Base-by-base conservation (phyloP, 2,329 filamentous ascomycete species). In the Colletotrichum tabaci region DNA sequence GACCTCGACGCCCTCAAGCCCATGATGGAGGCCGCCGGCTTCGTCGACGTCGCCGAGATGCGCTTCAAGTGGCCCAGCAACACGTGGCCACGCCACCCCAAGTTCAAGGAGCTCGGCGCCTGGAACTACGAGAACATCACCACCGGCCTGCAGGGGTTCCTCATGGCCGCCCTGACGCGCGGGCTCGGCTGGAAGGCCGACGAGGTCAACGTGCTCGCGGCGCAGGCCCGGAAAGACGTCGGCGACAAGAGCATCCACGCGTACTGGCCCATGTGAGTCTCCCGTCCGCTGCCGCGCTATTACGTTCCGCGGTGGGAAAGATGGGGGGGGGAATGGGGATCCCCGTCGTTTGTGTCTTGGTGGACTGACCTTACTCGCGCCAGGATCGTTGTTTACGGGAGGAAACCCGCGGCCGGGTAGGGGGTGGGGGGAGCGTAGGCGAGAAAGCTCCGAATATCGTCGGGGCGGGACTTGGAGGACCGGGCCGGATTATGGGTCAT, bases 1-100 rank as follows among this genome's bases (percentile, higher is more conserved):
- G 66, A 67, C 40, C 66, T 73, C n/a, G 49, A 57, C 62, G n/a
- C 35, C 0, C 58, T 74, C 18, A 60, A 46, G 38, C 63, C 70
- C 15, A 66, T 67, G 67, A 70, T 82, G 64, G 50, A 69, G 9
- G 79, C 75, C 1, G 79, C 79, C 6, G 82, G 82, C 3, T 83
- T 81, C 67, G 76, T 78, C 6, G 77, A 83, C 62, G 74, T 83
- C 35, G 67, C 76, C 18, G 77, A 78, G 58, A 66, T 75, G 26
- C 75, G 74, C 18, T 76, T 77, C 71, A 80, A 81, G 74, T 81
- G 81, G 77, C 82, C 82, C n/a, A 77, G 79, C 56, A 82, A 82
- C 49, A 74, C 76, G 7, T 84, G 82, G 82, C 79, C 82, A 40
- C 77, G 77, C 52, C 77, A 82, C 62, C 57, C 67, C 3, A 75